These are phyloP conservation scores for Pestalotiopsis sp. DNA, from an alignment of 2,329 filamentous ascomycete genomes.

Conservation along the genomic window DNA sequence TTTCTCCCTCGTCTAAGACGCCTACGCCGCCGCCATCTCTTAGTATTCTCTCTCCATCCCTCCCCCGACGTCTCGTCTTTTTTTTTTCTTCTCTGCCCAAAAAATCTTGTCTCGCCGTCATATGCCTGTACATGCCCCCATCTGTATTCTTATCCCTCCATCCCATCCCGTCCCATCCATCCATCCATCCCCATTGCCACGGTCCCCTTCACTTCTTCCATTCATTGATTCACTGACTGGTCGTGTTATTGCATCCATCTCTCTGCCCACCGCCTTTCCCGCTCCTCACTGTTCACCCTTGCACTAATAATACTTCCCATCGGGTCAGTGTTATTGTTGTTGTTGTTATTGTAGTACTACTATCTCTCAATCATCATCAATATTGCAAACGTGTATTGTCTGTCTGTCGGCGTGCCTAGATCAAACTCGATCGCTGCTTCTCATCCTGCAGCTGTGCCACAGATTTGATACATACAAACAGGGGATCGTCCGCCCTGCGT, in stretches of 20 bases:
- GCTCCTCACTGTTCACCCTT: background rate
- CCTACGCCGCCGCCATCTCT: background rate
- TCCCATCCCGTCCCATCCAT: background rate
- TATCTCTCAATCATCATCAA: conserved; percentile 2
- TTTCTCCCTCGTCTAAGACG: background rate
- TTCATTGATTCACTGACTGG: conserved; percentile 7
- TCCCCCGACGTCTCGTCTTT: background rate
- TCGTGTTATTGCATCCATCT: background rate
- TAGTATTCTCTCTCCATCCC: background rate
- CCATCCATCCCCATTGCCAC: background rate
- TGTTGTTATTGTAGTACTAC: conserved; percentile 6
- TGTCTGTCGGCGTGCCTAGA: background rate
- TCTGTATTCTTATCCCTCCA: conserved; percentile 4
- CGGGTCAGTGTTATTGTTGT: background rate
- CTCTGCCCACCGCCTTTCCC: conserved; percentile 14
- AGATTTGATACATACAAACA: background rate
- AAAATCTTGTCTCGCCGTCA: background rate
- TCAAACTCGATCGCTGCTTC: conserved; percentile 8
- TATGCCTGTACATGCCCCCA: background rate
- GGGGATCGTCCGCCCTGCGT: background rate
- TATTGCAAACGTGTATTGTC: background rate
- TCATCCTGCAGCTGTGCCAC: conserved; percentile 11
- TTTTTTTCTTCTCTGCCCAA: background rate
- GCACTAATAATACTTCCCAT: background rate
- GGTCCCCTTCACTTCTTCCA: background rate